phyloP scores from a whole-genome alignment of 441 rosid species.

The Syzygium syzygioides region DNA sequence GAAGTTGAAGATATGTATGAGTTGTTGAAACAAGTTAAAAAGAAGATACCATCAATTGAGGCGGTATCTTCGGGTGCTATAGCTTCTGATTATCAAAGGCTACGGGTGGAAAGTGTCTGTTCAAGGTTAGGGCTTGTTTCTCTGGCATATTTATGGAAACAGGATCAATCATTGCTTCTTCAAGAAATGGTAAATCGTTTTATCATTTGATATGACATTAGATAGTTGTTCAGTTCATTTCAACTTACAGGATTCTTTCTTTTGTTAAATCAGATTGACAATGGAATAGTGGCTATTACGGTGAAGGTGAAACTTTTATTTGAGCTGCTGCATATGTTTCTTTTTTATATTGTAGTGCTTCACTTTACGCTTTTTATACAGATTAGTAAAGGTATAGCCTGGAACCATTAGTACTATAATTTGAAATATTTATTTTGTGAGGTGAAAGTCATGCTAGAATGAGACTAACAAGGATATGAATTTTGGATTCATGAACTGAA shows the following conservation, averaged over 20 bases:
- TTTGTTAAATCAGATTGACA: conserved; percentile 49
- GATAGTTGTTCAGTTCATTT: background rate
- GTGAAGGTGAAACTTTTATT: conserved; percentile 52
- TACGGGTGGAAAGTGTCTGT: conserved; percentile 94
- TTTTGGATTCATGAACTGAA: background rate
- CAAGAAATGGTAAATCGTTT: conserved; percentile 76
- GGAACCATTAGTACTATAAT: background rate
- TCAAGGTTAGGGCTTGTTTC: conserved; percentile 98
- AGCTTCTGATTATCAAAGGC: conserved; percentile 92
- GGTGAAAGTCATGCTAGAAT: background rate
- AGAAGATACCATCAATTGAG: conserved; percentile 65
- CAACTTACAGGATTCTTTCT: conserved; percentile 3
- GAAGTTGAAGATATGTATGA: conserved; percentile 98
- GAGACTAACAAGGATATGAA: background rate
- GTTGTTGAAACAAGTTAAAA: conserved; percentile 71
- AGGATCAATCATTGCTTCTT: conserved; percentile 91
- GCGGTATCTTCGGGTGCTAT: conserved; percentile 97
- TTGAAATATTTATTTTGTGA: background rate
- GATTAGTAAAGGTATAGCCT: background rate
- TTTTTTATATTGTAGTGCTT: background rate
- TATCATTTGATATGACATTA: background rate
- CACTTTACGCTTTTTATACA: background rate
- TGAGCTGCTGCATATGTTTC: background rate
- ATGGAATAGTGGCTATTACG: conserved; percentile 58
- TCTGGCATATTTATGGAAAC: conserved; percentile 96